These are phyloP conservation scores for Hypericum androsaemum DNA, from an alignment of 345 rosid species.

Conservation along the genomic window DNA sequence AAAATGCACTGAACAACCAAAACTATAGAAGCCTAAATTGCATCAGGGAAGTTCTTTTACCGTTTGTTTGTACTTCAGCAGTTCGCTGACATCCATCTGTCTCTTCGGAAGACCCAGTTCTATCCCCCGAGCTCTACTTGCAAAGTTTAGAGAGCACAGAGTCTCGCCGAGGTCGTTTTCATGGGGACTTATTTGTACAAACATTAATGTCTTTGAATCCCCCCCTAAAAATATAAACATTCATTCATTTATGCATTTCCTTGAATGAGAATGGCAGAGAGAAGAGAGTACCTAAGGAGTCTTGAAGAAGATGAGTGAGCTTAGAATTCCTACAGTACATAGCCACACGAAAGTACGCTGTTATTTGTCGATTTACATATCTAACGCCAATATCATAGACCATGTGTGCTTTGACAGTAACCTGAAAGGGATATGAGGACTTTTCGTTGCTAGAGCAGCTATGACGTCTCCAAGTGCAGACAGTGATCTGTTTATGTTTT, in stretches of 20 bases:
- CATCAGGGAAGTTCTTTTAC: slow-evolving; percentile 10
- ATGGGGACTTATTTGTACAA: slow-evolving; percentile 39
- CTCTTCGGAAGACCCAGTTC: slow-evolving; percentile 32
- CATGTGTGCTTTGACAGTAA: slow-evolving; percentile 3
- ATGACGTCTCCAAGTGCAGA: slow-evolving; percentile 99
- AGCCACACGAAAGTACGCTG: no score
- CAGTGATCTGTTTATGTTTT: slow-evolving; percentile 84
- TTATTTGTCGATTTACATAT: no score
- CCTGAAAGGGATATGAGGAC: slow-evolving; percentile 93
- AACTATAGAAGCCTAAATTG: no score
- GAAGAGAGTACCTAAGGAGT: slow-evolving; percentile 66
- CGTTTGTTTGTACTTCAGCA: slow-evolving; percentile 30
- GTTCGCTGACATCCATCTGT: slow-evolving; percentile 28
- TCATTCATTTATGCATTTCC: background rate
- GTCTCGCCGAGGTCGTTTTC: slow-evolving; percentile 36
- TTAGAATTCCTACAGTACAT: slow-evolving; percentile 60
- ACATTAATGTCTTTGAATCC: slow-evolving; percentile 38
- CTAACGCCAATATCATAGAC: no score
- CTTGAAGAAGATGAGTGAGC: slow-evolving; percentile 91
- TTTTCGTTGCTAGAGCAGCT: slow-evolving; percentile 85
- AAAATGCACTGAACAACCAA: no score
- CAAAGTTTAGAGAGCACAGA: slow-evolving; percentile 38
- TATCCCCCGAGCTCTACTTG: slow-evolving; percentile 32
- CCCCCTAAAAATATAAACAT: slow-evolving; percentile 23
- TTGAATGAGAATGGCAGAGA: slow-evolving; percentile 3